Base-by-base conservation (phyloP, 306 rosid genomes). In the Vicia villosa region DNA sequence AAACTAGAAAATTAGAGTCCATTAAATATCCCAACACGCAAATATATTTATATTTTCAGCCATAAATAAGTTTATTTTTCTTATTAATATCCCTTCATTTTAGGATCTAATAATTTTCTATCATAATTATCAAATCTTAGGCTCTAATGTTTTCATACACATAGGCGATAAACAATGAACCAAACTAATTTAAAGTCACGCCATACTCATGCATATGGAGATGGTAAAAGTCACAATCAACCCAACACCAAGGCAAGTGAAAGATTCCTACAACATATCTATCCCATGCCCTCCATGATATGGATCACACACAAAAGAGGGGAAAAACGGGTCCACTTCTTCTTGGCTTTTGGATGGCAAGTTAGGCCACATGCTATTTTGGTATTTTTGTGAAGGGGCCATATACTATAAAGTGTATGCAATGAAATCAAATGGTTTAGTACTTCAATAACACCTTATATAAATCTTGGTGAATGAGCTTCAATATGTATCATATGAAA, bases 291-390 rank as follows among this genome's bases (percentile, higher is more conserved):
- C 69, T 38, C 30, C 36, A 42, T 10, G 63, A 37, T 32, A 63
- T 64, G 73, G 46, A 72, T 78, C 70, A 15, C 71, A 45, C 30
- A 69, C 14, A 52, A 52, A 74, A 21, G 45, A 51, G 37, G 41
- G 21, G 3, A 13, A n/a, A 45, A 19, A 73, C 28, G 66, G 82
- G 70, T 5, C 75, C 75, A 42, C 72, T 10, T 8, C n/a, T 49
- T 15, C 1, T 12, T 72, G 82, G 26, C 85, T 61, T 63, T 81
- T 78, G 76, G 79, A 47, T 68, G 52, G 52, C 69, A 67, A 37
- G 50, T 37, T 54, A 62, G 64, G 77, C 77, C 81, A 73, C 74
- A 55, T 77, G 61, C 68, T 30, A 37, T 68, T 76, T 77, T 43
- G 65, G 81, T 32, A 72, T 42, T 61, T 68, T 43, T 50, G 55